Conservation (phyloP, 176 grass and related monocot genomes). For the Triticum aestivum region DNA sequence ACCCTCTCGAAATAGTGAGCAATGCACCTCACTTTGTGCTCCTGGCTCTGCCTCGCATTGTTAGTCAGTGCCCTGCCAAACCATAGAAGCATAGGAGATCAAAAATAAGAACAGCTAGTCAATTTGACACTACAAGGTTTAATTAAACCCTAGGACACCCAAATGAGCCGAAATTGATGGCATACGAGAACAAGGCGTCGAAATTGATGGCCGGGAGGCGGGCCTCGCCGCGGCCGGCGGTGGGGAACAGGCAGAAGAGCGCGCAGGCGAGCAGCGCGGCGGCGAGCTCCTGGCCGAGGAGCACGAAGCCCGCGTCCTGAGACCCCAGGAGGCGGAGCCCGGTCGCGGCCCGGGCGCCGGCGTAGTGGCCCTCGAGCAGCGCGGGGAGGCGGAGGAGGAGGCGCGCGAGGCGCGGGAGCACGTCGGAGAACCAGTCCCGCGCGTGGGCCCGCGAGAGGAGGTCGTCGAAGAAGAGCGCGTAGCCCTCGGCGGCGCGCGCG, state of each 20-base stretch:
- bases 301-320: constrained; percentile 57
- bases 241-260: constrained; percentile 90
- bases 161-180: neutral
- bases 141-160: too few species aligned
- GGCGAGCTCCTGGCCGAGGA: constrained; percentile 71
- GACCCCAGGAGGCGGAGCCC: constrained; percentile 63
- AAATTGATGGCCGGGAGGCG: constrained; percentile 78
- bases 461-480: constrained; percentile 83
- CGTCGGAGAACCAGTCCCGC: constrained; percentile 71
- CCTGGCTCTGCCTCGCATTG: constrained; percentile 56
- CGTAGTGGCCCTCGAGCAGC: constrained; percentile 78
- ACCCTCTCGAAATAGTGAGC: constrained; percentile 94
- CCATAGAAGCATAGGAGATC: neutral
- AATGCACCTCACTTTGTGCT: constrained; percentile 82
- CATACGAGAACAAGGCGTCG: constrained; percentile 72
- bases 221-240: constrained; percentile 40
- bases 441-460: constrained; percentile 51
- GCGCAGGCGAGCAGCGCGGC: constrained; percentile 80
- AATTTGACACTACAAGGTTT: neutral
- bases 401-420: constrained; percentile 60
- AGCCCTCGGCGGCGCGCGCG: constrained; percentile 40
- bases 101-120: neutral
- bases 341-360: constrained; percentile 15
- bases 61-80: constrained; percentile 40
- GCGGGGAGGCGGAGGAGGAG: constrained; percentile 66